Base-by-base conservation (phyloP, 345 rosid genomes). In the Laguncularia racemosa region DNA sequence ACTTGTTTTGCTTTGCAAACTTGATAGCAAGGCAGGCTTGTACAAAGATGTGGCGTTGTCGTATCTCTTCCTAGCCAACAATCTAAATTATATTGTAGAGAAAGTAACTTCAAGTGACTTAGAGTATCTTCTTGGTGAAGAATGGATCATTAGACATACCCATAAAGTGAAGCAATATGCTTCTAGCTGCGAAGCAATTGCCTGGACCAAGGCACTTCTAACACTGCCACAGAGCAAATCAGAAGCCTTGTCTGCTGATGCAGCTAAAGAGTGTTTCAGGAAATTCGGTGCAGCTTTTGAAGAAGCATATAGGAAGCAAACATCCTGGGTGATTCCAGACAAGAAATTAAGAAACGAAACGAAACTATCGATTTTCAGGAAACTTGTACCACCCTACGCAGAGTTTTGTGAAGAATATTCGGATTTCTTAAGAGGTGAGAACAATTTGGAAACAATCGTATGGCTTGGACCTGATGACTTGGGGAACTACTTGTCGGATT, bases 21-120 rank as follows among this genome's bases (percentile, higher is more conserved):
- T 93, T 56, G 95, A 89, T 62, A 65, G 80, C 52, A 87, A 75
- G 67, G 84, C 91, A 14, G 74, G 70, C 69, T 68, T 62, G 6
- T 84, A 87, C 86, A 85, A 79, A 62, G 91, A 93, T 26, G 79
- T 72, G 18, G 66, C 97, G 4, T 63, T 83, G 50, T 79, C 92
- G 0, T 87, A 93, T 60, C 82, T 93, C 57, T 93, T 87, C 80
- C 78, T 87, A 7, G 90, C 96, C 12, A 93, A 84, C 77, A 93
- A 93, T 55, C 88, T 89, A 40, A 78, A 82, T 44, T 82, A 70
- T 73, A 74, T 89, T 48, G 64, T 82, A 0, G 67, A 68, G 40
- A 88, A 72, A 16, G 95, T 87, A 26, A 59, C 61, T 14, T 67
- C 78, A 53, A 72, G 81, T 53, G 67, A 64, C 55, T 76, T 93